Base-by-base conservation (phyloP, 179 eudicot genomes). In the Sideroxylon spinosum region DNA sequence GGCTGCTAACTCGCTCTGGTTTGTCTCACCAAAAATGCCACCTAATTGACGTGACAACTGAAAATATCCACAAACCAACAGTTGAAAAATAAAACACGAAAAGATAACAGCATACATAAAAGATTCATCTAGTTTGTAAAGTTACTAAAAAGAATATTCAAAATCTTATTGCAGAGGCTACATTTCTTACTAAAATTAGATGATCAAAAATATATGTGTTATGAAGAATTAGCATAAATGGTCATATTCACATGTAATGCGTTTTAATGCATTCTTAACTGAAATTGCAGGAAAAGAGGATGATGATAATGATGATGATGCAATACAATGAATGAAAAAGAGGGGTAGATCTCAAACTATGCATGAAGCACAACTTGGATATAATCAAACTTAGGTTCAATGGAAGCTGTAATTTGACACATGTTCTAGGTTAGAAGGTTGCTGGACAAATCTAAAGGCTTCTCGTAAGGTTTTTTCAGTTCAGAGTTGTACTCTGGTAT, bases 1-100 rank as follows among this genome's bases (percentile, higher is more conserved):
- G 78, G 97, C 98, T 69, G 93, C 97, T 77, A 93, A 82, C 92
- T 93, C 98, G 67, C 98, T 93, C 60, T 90, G 87, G 76, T 93
- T 93, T 57, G 98, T 93, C 79, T 92, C 97, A 70, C 92, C 90
- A 75, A 90, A 87, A 73, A 86, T 81, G 81, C 87, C 93, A 76
- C 73, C 56, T 72, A 89, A 79, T 79, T 80, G 56, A 44, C 82
- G 84, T 48, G 92, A 89, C 85, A 88, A 79, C 99, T 95, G 90
- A 63, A 78, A 78, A 68, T 69, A 80, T 64, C 79, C 26, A 81
- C 23, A 81, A 56, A 28, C 16, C 9, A 48, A 19, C 25, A 74
- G 55, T 12, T 37, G 20, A 68, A 37, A 59, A 63, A 46, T 69
- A 50, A 26, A 63, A 48, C 48, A 78, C 23, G 61, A 6, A 1